Evolutionary conservation across 352 stramenopile genomes (phyloP), one percentile per base, ranked within the genome.

Genomic region (Pythium periplocum): DNA sequence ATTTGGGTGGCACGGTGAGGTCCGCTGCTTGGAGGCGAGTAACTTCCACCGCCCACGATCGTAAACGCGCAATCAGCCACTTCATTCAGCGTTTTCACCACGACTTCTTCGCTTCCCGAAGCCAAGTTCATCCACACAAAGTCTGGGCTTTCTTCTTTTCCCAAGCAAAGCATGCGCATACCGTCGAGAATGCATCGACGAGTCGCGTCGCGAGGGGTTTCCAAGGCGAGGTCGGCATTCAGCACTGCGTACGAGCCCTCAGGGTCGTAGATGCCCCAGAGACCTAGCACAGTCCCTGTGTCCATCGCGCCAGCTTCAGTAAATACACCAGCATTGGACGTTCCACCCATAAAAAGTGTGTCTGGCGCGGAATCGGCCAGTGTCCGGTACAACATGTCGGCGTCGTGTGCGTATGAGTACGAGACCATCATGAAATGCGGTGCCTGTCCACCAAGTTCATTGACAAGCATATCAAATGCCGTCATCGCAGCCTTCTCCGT

Each of bases 181-280:
- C 79, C 77, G 34, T 87, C 61, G 7, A 84, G 53, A 6, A 91
- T 49, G 30, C 79, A 91, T 50, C 78, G 66, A 11, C 75, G 62
- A 3, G 77, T 75, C 17, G 76, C 81, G 12, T 89, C 79, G n/a
- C 78, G 75, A 30, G 81, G 75, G 4, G 63, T 78, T 40, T 90
- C 78, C 6, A 45, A 58, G 34, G 66, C 61, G 30, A 94, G 66
- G 52, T 87, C 73, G 7, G 73, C 79, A 58, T 87, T 90, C 30
- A 90, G 64, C 31, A 91, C 81, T 5, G 82, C 71, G 60, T 90
- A 94, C 0, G 74, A 90, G 39, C 83, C 83, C 66, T 92, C 82
- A 1, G 79, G 78, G 50, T 94, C 83, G 55, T 71, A 91, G 49
- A 94, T 88, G 33, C 83, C 83, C 83, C 83, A 94, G 4, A 94